phyloP scores from a whole-genome alignment of 1,284 basidiomycete genomes.

The Boletus calvinii region DNA sequence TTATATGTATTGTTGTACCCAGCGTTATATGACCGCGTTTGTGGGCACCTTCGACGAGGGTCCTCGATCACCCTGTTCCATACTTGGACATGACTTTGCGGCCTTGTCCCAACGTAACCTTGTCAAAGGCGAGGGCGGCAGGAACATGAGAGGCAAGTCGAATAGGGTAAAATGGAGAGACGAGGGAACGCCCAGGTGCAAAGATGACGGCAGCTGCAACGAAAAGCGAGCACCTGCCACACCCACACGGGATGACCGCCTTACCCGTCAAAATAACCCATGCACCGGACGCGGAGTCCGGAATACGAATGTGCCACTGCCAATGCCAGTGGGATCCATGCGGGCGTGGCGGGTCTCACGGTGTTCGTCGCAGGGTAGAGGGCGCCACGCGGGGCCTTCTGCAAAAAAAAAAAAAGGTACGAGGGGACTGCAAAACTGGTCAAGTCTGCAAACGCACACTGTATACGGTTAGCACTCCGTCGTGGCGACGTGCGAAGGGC shows the following conservation, averaged over 20 bases:
- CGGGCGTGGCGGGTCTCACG: conserved; percentile 4
- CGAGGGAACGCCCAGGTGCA: not conserved
- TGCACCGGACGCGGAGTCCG: not conserved
- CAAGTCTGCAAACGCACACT: conserved; percentile 8
- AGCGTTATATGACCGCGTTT: conserved; percentile 4
- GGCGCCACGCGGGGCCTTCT: not conserved
- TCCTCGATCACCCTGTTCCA: conserved; percentile 6
- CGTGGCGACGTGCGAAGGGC: conserved; percentile 7
- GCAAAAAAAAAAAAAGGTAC: conserved; percentile 2
- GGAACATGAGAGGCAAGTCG: conserved; percentile 3
- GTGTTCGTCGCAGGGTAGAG: not conserved
- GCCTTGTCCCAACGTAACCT: conserved; percentile 9
- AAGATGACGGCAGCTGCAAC: conserved; percentile 25
- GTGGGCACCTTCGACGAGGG: conserved; percentile 5
- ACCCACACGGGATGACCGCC: conserved; percentile 9
- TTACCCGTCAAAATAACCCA: conserved; percentile 9
- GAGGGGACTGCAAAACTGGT: not conserved
- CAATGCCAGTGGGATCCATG: not conserved
- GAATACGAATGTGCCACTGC: conserved; percentile 5
- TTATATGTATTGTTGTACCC: not conserved
- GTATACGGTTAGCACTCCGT: not conserved
- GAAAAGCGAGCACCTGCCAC: conserved; percentile 14
- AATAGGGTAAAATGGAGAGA: conserved; percentile 18
- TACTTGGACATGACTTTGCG: conserved; percentile 23
- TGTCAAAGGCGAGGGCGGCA: conserved; percentile 12